These are phyloP conservation scores for Dissoconium aciculare DNA, from an alignment of 2,329 filamentous ascomycete species.

Conservation along the genomic window DNA sequence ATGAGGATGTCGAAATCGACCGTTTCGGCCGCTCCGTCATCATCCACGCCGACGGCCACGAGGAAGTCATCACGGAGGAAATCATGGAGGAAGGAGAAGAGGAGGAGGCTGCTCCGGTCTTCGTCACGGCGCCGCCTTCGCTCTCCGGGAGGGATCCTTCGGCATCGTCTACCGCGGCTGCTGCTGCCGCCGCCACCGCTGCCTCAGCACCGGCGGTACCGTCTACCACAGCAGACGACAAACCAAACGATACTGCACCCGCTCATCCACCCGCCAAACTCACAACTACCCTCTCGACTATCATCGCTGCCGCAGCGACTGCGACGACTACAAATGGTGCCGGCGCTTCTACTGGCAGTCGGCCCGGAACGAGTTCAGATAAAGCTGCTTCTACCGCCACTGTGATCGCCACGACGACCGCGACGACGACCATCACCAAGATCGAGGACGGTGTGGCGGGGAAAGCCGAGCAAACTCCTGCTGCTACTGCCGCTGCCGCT, in stretches of 20 bases:
- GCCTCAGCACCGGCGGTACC: background rate
- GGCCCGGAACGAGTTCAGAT: conserved; percentile 8
- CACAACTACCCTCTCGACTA: background rate
- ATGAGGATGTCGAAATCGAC: conserved; percentile 15
- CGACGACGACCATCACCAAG: background rate
- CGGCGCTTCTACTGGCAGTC: conserved; percentile 2
- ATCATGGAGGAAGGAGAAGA: background rate
- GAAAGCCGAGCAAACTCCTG: too few relatives aligned
- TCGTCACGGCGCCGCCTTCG: background rate
- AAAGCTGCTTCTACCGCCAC: background rate
- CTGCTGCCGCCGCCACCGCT: conserved; percentile 3
- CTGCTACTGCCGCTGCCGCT: too few relatives aligned
- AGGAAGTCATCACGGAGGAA: background rate
- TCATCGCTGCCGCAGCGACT: conserved; percentile 8
- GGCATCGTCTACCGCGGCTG: conserved; percentile 7
- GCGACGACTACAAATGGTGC: conserved; percentile 6
- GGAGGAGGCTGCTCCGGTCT: background rate
- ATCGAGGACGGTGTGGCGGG: too few relatives aligned
- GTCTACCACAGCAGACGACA: too few relatives aligned
- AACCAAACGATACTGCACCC: too few relatives aligned
- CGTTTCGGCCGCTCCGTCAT: conserved; percentile 18
- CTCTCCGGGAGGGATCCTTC: too few relatives aligned
- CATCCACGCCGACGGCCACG: background rate
- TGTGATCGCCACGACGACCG: conserved; percentile 1
- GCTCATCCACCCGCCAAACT: background rate